Evolutionary conservation across 192 early-diverging fungal genomes (phyloP).

Genomic region (Phlyctochytrium planicorne): DNA sequence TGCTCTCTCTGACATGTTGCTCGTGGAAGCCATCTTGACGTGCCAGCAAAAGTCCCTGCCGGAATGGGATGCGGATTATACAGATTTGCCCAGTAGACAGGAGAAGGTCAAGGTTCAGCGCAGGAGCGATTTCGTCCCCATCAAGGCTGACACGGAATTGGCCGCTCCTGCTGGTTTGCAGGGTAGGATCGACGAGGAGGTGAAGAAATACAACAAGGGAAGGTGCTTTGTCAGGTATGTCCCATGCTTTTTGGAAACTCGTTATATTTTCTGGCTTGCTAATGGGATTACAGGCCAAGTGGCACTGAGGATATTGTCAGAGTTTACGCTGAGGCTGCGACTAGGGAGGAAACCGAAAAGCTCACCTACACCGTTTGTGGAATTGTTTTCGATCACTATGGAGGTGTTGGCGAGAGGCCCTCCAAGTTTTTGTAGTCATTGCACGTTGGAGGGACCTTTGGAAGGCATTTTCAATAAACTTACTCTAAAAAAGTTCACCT

Average conservation of each 20-base stretch:
- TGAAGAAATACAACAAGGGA: slow-evolving; percentile 80
- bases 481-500: too few relatives aligned
- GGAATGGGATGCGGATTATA: slow-evolving; percentile 92
- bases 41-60: slow-evolving; percentile 76
- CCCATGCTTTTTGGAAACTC: neutral
- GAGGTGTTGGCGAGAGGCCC: slow-evolving; percentile 87
- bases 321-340: slow-evolving; percentile 98
- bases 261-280: neutral
- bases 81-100: slow-evolving; percentile 90
- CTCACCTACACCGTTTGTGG: slow-evolving; percentile 85
- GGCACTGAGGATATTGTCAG: slow-evolving; percentile 99
- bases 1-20: slow-evolving; percentile 93
- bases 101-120: slow-evolving; percentile 93
- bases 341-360: slow-evolving; percentile 83
- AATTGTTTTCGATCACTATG: slow-evolving; percentile 89
- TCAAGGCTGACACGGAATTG: slow-evolving; percentile 94
- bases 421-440: slow-evolving; percentile 28
- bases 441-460: too few relatives aligned
- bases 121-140: slow-evolving; percentile 88
- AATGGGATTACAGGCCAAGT: too few relatives aligned
- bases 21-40: slow-evolving; percentile 88
- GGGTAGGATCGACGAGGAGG: slow-evolving; percentile 76
- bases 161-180: slow-evolving; percentile 86
- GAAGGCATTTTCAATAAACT: too few relatives aligned
- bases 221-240: slow-evolving; percentile 88